phyloP scores from a whole-genome alignment of 306 rosid genomes.

The Glycine tomentella region DNA sequence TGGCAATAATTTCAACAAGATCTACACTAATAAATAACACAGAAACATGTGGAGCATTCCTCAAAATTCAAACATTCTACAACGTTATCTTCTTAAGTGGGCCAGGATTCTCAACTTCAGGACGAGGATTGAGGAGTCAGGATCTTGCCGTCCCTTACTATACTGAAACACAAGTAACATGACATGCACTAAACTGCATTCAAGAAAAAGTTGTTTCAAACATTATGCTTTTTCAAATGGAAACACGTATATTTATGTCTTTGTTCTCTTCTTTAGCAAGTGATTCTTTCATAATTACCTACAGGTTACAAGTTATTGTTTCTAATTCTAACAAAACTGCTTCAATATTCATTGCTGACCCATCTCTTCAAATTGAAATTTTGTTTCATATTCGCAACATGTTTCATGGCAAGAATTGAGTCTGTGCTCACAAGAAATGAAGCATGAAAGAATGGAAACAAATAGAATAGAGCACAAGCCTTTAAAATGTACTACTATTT shows the following conservation, averaged over 20 bases:
- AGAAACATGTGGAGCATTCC: conserved; percentile 8
- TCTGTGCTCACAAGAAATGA: conserved; percentile 14
- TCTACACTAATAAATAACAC: conserved; percentile 24
- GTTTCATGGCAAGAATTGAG: conserved; percentile 5
- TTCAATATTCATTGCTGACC: background rate
- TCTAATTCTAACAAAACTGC: background rate
- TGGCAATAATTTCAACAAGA: conserved; percentile 29
- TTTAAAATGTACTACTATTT: background rate
- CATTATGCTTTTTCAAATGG: background rate
- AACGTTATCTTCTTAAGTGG: conserved; percentile 31
- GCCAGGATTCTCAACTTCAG: conserved; percentile 12
- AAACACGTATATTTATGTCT: background rate
- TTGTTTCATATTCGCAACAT: background rate
- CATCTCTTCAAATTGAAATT: background rate
- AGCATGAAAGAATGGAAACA: background rate
- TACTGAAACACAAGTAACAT: background rate
- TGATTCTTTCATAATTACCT: background rate
- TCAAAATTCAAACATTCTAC: conserved; percentile 34
- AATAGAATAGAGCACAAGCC: background rate
- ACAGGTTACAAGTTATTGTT: background rate
- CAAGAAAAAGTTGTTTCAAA: background rate
- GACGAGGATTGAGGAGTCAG: background rate
- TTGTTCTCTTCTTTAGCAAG: background rate
- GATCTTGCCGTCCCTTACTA: conserved; percentile 8
- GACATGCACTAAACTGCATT: background rate